A percentile compares a stretch with the other conserved stretches of the same genome.
phyloP scores from a whole-genome alignment of 441 rosid species.

The Jatropha multifida region DNA sequence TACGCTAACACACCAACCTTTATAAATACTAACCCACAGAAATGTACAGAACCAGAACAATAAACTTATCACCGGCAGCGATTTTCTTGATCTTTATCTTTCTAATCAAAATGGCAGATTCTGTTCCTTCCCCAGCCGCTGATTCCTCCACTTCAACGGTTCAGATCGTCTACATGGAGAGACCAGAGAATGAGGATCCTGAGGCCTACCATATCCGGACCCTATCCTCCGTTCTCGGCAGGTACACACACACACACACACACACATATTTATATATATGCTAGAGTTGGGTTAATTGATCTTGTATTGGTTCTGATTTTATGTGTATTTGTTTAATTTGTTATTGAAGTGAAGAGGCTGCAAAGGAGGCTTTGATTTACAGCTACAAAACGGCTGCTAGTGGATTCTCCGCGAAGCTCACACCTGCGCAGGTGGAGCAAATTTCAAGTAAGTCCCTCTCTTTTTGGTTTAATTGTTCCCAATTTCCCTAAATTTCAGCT shows the following conservation, averaged over 20 bases:
- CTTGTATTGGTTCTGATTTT: background rate
- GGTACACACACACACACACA: conserved; percentile 28
- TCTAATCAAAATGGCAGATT: conserved; percentile 50
- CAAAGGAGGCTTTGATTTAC: conserved; percentile 64
- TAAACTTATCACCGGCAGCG: background rate
- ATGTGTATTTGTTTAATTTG: background rate
- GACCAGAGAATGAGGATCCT: conserved; percentile 54
- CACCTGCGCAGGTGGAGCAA: conserved; percentile 66
- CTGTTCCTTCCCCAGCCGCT: conserved; percentile 21
- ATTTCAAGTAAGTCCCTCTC: conserved; percentile 49
- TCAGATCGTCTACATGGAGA: conserved; percentile 77
- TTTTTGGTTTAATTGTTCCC: background rate
- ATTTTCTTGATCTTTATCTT: conserved; percentile 6
- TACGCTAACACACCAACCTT: background rate
- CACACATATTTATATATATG: too few species aligned
- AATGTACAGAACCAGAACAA: background rate
- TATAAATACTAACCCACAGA: background rate
- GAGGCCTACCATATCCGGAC: conserved; percentile 64
- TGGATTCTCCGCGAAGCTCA: conserved; percentile 86
- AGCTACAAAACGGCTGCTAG: conserved; percentile 75
- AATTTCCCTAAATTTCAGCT: background rate
- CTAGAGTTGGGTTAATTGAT: background rate
- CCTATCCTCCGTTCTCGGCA: conserved; percentile 73
- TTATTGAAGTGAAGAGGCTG: conserved; percentile 60
- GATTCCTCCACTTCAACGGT: conserved; percentile 45